Conservation (phyloP, 2,329 filamentous ascomycete species). For the Pseudopyricularia javanii region DNA sequence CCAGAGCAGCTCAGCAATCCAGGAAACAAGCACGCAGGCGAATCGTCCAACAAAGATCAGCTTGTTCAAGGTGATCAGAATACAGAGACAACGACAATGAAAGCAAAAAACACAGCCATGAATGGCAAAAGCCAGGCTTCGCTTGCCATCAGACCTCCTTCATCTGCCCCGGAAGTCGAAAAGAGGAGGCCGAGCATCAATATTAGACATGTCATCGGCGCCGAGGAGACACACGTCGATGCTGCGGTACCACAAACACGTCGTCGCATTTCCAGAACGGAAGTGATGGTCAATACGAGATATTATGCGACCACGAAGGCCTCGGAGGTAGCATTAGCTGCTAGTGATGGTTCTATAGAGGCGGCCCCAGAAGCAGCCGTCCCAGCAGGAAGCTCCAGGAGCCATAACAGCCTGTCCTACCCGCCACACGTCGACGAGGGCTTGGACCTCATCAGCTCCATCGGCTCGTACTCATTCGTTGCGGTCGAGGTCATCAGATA, state of each 20-base stretch:
- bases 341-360: too few relatives aligned
- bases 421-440: neutral
- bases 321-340: neutral
- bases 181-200: neutral
- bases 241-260: neutral
- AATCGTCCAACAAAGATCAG: neutral
- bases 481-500: conserved; percentile 40
- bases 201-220: neutral
- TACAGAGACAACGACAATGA: neutral
- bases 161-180: neutral
- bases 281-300: conserved; percentile 6
- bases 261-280: neutral
- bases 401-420: neutral
- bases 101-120: neutral
- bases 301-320: conserved; percentile 6
- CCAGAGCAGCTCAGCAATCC: neutral
- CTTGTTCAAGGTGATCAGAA: neutral
- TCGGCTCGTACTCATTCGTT: conserved; percentile 36
- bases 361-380: neutral
- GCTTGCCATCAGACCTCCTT: neutral
- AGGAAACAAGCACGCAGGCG: neutral
- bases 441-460: conserved; percentile 28
- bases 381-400: neutral
- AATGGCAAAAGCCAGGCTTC: neutral
- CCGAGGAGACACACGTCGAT: neutral